Evolutionary conservation across 2,329 filamentous ascomycete species (phyloP).

Genomic region (Rasamsonia emersonii): DNA sequence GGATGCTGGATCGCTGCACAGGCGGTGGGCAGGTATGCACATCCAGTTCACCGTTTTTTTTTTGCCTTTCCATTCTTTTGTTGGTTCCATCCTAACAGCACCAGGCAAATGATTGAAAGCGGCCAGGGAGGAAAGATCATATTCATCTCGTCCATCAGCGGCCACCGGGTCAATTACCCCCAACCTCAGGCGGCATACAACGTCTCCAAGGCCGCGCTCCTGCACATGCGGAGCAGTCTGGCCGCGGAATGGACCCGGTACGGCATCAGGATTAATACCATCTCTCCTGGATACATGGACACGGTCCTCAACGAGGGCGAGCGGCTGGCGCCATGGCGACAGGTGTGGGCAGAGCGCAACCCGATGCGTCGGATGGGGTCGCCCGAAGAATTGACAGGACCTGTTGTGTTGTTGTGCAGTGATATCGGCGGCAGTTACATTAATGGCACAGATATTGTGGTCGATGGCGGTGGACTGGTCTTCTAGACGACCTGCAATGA

Average conservation of each 20-base stretch:
- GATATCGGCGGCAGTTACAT: constrained; percentile 55
- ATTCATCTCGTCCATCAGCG: constrained; percentile 60
- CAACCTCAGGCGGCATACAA: constrained; percentile 68
- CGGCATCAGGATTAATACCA: constrained; percentile 62
- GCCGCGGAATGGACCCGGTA: constrained; percentile 65
- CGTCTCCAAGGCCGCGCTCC: constrained; percentile 58
- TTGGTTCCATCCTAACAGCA: neutral
- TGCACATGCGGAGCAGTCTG: constrained; percentile 55
- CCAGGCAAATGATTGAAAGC: constrained; percentile 44
- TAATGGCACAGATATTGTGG: constrained; percentile 57
- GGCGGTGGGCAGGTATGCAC: constrained; percentile 44
- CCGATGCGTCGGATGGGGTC: constrained; percentile 58
- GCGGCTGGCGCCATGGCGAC: constrained; percentile 45
- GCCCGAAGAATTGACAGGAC: constrained; percentile 55
- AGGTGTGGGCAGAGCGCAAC: constrained; percentile 51
- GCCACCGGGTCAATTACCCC: constrained; percentile 60
- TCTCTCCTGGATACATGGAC: constrained; percentile 70
- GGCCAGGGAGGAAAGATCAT: constrained; percentile 53
- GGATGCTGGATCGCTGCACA: constrained; percentile 64
- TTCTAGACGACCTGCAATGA: constrained; percentile 3
- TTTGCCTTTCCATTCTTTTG: neutral
- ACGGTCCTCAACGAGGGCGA: constrained; percentile 63
- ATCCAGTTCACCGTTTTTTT: constrained; percentile 6
- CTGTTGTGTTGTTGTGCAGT: constrained; percentile 53
- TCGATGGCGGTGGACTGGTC: constrained; percentile 41